These are phyloP conservation scores for Bremia lactucae DNA, from an alignment of 352 stramenopile genomes.

Conservation along the genomic window DNA sequence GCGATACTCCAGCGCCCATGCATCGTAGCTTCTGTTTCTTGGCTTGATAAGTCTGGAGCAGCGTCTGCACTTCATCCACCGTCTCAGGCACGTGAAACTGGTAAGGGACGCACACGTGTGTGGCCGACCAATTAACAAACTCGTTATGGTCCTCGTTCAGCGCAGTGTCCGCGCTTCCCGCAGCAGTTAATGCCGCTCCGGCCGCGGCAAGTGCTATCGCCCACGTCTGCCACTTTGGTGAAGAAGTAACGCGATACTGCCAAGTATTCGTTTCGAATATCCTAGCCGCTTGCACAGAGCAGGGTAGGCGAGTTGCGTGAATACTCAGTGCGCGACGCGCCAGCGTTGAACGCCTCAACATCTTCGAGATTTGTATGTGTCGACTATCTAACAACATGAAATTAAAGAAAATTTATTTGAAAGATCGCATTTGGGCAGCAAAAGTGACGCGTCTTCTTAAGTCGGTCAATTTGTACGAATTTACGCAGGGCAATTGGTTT, in stretches of 20 bases:
- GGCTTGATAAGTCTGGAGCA: conserved; percentile 47
- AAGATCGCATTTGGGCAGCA: neutral
- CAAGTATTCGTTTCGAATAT: too few species aligned
- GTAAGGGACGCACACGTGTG: conserved; percentile 56
- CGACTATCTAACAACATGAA: too few species aligned
- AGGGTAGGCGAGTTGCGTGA: neutral
- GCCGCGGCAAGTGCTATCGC: conserved; percentile 9
- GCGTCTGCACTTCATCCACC: conserved; percentile 52
- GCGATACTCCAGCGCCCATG: conserved; percentile 93
- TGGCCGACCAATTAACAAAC: conserved; percentile 78
- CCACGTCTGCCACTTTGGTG: conserved; percentile 1
- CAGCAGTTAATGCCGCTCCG: conserved; percentile 11
- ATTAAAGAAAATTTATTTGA: too few species aligned
- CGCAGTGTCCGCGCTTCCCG: conserved; percentile 6
- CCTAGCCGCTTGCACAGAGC: too few species aligned
- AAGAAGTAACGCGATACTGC: conserved; percentile 1
- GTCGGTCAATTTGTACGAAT: neutral
- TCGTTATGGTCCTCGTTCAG: conserved; percentile 37
- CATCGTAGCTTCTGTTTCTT: conserved; percentile 82
- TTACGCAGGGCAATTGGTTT: conserved; percentile 39
- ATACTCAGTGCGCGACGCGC: conserved; percentile 1
- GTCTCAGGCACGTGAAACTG: conserved; percentile 61
- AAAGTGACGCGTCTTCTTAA: too few species aligned
- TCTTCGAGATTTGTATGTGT: too few species aligned
- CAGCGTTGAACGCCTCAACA: too few species aligned